Evolutionary conservation across 495 filamentous ascomycete genomes (phyloP).

Genomic region (Cenococcum geophilum): DNA sequence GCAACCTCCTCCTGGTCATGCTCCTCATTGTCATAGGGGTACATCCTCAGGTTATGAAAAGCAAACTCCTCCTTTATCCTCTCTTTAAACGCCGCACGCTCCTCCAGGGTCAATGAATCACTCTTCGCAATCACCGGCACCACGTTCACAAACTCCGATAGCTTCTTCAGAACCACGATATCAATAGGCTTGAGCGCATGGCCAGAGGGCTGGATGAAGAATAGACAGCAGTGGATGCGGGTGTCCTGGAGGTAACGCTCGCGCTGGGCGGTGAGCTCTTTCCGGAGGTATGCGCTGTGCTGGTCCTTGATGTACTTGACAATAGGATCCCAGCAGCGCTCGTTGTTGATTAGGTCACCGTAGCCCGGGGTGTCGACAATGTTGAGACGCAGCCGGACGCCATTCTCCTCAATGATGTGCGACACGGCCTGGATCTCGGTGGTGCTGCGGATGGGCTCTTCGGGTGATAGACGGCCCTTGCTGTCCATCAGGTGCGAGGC

Average conservation of each 20-base stretch:
- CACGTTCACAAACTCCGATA: conserved; percentile 98
- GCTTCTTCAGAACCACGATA: conserved; percentile 97
- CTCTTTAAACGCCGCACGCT: conserved; percentile 91
- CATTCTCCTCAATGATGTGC: conserved; percentile 98
- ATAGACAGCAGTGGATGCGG: conserved; percentile 97
- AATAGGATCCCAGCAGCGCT: conserved; percentile 86
- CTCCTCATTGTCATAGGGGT: conserved; percentile 99
- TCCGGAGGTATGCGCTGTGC: conserved; percentile 98
- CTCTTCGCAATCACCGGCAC: conserved; percentile 98
- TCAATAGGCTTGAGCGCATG: conserved; percentile 98
- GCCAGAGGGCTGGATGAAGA: conserved; percentile 98
- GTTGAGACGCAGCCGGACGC: conserved; percentile 69
- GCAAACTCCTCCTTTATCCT: conserved; percentile 98
- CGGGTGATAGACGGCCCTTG: conserved; percentile 86
- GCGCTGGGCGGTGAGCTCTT: conserved; percentile 99
- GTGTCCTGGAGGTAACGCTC: conserved; percentile 99
- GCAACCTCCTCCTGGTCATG: conserved; percentile 93
- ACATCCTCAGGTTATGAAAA: conserved; percentile 99
- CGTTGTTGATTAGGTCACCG: conserved; percentile 76
- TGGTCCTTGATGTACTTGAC: conserved; percentile 99
- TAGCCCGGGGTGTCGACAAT: conserved; percentile 78
- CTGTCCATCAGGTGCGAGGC: conserved; percentile 98
- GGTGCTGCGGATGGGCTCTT: conserved; percentile 87
- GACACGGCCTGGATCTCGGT: conserved; percentile 97
- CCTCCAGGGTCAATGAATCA: conserved; percentile 92